Evolutionary conservation across 2,329 filamentous ascomycete species (phyloP).

Genomic region (Pezicula rhizophila): DNA sequence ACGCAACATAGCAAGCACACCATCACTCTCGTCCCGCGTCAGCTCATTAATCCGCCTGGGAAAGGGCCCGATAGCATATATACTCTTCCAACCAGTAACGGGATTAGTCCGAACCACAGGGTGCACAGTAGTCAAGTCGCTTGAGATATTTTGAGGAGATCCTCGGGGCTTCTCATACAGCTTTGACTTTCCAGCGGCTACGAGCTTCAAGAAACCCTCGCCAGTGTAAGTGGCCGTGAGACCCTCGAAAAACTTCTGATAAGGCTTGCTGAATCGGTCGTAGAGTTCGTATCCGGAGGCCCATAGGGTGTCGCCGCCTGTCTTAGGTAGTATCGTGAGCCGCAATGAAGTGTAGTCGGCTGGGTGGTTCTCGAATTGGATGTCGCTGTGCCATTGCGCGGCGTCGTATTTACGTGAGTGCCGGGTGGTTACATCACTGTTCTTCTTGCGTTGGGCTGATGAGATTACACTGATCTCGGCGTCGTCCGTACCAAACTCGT

Average conservation of each 20-base stretch:
- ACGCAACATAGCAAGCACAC: slow-evolving; percentile 34
- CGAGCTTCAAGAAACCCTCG: slow-evolving; percentile 41
- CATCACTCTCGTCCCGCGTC: slow-evolving; percentile 44
- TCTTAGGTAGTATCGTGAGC: slow-evolving; percentile 47
- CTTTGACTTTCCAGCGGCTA: slow-evolving; percentile 34
- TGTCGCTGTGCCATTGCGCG: slow-evolving; percentile 43
- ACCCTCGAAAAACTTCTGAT: slow-evolving; percentile 40
- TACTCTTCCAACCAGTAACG: slow-evolving; percentile 50
- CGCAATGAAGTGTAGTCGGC: slow-evolving; percentile 49
- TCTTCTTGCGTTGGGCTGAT: slow-evolving; percentile 49
- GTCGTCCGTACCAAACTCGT: slow-evolving; percentile 44
- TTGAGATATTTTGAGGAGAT: slow-evolving; percentile 50
- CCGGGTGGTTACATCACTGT: slow-evolving; percentile 31
- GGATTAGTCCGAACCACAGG: slow-evolving; percentile 53
- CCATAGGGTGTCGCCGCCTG: slow-evolving; percentile 45
- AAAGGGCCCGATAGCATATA: slow-evolving; percentile 45
- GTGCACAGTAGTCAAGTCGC: slow-evolving; percentile 33
- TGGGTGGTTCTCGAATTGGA: slow-evolving; percentile 40
- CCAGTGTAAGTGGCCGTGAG: slow-evolving; percentile 43
- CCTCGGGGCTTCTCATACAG: slow-evolving; percentile 41
- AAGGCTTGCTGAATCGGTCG: slow-evolving; percentile 42
- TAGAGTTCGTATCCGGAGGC: slow-evolving; percentile 45
- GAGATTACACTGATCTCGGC: slow-evolving; percentile 48
- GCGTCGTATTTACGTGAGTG: slow-evolving; percentile 26
- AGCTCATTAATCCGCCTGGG: slow-evolving; percentile 47